Conservation (phyloP, 345 rosid genomes). For the Cardiospermum halicacabum region DNA sequence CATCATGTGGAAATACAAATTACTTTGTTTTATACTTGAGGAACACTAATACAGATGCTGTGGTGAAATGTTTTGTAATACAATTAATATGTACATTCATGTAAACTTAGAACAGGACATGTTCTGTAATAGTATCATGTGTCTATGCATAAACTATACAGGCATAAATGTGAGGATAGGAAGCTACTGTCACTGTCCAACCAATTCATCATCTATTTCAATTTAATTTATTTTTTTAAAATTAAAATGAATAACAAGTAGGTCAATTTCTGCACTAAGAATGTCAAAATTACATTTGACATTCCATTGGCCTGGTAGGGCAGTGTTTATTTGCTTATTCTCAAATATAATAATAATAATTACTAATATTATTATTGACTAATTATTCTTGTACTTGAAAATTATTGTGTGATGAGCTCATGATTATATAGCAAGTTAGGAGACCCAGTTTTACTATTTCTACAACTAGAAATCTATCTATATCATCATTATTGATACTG, state of each 20-base stretch:
- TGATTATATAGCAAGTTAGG: no score
- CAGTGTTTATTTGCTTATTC: neutral
- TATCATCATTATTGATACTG: no score
- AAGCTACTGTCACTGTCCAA: conserved; percentile 46
- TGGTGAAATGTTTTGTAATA: conserved; percentile 8
- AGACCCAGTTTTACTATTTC: neutral
- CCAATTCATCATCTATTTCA: conserved; percentile 5
- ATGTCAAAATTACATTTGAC: conserved; percentile 5
- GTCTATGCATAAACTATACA: conserved; percentile 19
- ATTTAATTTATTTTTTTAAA: no score
- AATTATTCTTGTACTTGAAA: neutral
- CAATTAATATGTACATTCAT: conserved; percentile 25
- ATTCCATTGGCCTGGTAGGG: neutral
- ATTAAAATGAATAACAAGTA: no score
- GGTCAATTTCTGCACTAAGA: neutral
- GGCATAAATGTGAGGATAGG: conserved; percentile 26
- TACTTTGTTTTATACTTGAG: conserved; percentile 4
- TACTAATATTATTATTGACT: no score
- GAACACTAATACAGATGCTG: conserved; percentile 9
- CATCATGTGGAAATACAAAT: conserved; percentile 34
- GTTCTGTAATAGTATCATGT: conserved; percentile 41
- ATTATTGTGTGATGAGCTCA: neutral
- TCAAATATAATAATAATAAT: conserved; percentile 1
- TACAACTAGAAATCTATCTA: no score
- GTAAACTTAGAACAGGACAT: conserved; percentile 38